phyloP scores from a whole-genome alignment of 306 rosid genomes.

The Vigna nakashimae region DNA sequence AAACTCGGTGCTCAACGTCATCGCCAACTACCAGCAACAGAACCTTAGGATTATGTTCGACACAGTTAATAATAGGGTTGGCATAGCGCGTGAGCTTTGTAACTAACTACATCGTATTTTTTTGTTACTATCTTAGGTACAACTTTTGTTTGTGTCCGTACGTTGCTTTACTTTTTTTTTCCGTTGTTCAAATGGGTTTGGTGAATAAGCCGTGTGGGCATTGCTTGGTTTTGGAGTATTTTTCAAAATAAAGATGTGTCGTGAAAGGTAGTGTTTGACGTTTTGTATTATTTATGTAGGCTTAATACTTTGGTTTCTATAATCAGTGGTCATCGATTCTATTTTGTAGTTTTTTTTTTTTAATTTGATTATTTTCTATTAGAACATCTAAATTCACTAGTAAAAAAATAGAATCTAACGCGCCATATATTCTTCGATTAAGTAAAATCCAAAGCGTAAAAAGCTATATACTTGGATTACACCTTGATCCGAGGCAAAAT shows the following conservation, averaged over 20 bases:
- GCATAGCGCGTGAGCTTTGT: constrained; percentile 90
- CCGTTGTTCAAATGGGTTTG: not conserved
- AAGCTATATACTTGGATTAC: no score
- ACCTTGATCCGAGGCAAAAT: no score
- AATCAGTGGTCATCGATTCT: no score
- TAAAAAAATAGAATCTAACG: no score
- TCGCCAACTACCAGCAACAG: constrained; percentile 93
- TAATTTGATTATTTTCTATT: no score
- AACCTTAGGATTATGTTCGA: constrained; percentile 89
- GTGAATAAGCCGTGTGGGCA: constrained; percentile 23
- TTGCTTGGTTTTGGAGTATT: constrained; percentile 18
- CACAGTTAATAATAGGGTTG: constrained; percentile 69
- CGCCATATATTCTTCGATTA: no score
- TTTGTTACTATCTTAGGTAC: not conserved
- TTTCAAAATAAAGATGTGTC: not conserved
- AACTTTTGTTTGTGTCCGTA: not conserved
- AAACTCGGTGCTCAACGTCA: constrained; percentile 80
- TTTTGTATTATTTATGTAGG: no score
- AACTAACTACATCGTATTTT: constrained; percentile 46
- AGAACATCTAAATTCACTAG: no score
- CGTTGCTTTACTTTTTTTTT: not conserved
- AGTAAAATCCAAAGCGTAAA: no score
- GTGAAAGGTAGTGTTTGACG: not conserved
- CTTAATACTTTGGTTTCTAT: no score
- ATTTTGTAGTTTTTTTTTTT: no score